Evolutionary conservation across 2,329 filamentous ascomycete species (phyloP).

Genomic region (Pezicula neosporulosa): DNA sequence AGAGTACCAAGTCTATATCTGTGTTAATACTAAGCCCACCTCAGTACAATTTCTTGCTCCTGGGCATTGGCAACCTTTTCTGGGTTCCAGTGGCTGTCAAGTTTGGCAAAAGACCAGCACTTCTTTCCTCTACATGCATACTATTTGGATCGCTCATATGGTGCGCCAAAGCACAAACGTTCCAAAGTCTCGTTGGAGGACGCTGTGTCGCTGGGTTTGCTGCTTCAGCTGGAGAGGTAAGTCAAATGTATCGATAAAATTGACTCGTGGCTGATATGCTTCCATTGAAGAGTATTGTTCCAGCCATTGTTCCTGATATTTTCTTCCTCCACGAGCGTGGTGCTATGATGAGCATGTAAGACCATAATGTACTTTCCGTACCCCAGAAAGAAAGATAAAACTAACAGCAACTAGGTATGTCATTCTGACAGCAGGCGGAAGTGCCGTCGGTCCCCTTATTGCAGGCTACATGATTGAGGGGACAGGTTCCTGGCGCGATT

Average conservation of each 20-base stretch:
- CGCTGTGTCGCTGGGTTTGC: neutral
- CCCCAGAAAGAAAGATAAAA: neutral
- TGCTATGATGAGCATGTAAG: neutral
- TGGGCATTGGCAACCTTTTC: neutral
- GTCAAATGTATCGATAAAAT: neutral
- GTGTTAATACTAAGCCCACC: too few species aligned
- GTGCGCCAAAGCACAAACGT: neutral
- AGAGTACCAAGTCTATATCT: too few species aligned
- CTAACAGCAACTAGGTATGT: neutral
- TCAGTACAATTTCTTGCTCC: neutral
- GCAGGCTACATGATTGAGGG: neutral
- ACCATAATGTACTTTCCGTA: neutral
- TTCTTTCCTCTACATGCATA: neutral
- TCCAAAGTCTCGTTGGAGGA: neutral
- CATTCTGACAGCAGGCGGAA: neutral
- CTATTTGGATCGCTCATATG: neutral
- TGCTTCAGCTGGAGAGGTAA: neutral
- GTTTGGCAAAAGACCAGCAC: neutral
- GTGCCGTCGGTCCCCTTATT: neutral
- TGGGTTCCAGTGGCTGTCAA: neutral
- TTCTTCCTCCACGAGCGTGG: neutral
- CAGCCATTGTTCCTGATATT: neutral
- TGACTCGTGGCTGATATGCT: neutral
- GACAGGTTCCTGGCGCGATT: neutral
- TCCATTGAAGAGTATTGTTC: neutral